Evolutionary conservation across 495 filamentous ascomycete genomes (phyloP).

Genomic region (Penicillium ucsense): DNA sequence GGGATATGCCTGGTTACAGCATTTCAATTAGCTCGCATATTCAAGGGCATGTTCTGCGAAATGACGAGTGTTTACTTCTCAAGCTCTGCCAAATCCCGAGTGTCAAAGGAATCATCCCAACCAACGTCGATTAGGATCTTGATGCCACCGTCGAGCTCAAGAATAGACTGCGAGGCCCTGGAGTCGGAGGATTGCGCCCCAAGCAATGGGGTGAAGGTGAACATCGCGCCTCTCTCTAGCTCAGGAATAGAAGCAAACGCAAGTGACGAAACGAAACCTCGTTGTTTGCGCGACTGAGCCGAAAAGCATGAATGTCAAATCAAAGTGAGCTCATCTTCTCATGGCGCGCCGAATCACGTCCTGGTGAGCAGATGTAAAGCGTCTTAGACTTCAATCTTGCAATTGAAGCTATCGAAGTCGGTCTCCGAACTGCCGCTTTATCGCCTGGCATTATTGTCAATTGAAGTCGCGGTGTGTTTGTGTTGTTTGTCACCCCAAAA

Average conservation of each 20-base stretch:
- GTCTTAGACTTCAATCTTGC: neutral
- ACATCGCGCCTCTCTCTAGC: constrained; percentile 49
- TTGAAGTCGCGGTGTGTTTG: neutral
- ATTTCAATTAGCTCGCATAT: constrained; percentile 3
- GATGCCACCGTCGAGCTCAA: constrained; percentile 93
- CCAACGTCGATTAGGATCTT: constrained; percentile 92
- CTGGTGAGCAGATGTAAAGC: neutral
- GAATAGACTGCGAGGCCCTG: constrained; percentile 79
- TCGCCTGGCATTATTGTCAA: neutral
- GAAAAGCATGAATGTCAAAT: neutral
- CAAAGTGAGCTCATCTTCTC: neutral
- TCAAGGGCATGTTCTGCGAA: neutral
- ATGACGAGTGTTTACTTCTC: constrained; percentile 57
- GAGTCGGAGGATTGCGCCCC: constrained; percentile 77
- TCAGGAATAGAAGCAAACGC: neutral
- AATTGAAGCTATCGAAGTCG: neutral
- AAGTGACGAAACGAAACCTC: neutral
- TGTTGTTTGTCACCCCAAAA: neutral
- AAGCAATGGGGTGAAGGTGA: constrained; percentile 86
- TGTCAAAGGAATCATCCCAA: constrained; percentile 88
- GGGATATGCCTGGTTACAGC: constrained; percentile 62
- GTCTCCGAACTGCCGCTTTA: neutral
- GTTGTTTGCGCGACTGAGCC: constrained; percentile 2
- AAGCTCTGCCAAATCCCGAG: constrained; percentile 67
- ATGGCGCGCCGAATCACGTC: neutral